Evolutionary conservation across 305 asterid genomes (phyloP).

Genomic region (Lippia alba): DNA sequence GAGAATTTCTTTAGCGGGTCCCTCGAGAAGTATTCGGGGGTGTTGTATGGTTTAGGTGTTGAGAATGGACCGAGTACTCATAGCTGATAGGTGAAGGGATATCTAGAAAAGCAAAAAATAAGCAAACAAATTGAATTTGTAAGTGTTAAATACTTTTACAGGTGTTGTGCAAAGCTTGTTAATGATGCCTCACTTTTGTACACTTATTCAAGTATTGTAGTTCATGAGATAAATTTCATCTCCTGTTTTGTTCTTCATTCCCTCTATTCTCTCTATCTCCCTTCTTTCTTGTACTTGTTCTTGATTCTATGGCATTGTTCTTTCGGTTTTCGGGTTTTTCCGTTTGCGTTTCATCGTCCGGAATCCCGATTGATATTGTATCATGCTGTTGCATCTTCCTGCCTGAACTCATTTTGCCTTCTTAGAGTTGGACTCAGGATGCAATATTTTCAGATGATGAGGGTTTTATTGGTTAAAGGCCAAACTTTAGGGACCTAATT

Average conservation of each 20-base stretch:
- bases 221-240: constrained; percentile 35
- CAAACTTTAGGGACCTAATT: too few species aligned
- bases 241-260: constrained; percentile 16
- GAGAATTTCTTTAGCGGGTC: constrained; percentile 72
- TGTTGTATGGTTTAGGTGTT: constrained; percentile 79
- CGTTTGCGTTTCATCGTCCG: too few species aligned
- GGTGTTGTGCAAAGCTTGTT: constrained; percentile 38
- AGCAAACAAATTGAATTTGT: constrained; percentile 35
- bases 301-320: neutral
- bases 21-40: constrained; percentile 76
- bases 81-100: constrained; percentile 36
- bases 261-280: neutral
- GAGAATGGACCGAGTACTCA: constrained; percentile 59
- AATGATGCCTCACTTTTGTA: constrained; percentile 45
- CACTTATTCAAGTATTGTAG: constrained; percentile 38
- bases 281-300: neutral
- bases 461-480: too few species aligned
- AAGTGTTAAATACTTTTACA: constrained; percentile 32
- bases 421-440: too few species aligned
- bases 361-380: too few species aligned
- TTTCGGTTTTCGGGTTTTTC: neutral
- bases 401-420: too few species aligned
- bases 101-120: neutral
- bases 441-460: too few species aligned
- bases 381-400: too few species aligned